Evolutionary conservation across 192 early-diverging fungal species (phyloP).

Genomic region (Entomortierella lignicola): DNA sequence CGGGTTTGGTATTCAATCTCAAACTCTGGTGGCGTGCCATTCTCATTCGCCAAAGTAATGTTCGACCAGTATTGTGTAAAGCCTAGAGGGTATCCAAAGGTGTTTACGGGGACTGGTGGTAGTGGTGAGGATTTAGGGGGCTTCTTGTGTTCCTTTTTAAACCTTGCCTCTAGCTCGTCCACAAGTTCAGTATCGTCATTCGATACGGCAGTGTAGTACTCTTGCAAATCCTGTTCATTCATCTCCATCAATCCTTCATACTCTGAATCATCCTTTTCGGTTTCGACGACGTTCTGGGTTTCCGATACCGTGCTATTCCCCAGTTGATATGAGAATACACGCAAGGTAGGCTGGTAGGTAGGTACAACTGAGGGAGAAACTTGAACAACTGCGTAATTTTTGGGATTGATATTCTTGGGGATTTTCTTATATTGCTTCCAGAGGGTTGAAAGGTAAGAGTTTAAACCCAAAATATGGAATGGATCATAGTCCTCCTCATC

Average conservation of each 20-base stretch:
- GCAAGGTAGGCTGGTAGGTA: slow-evolving; percentile 62
- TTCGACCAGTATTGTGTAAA: slow-evolving; percentile 60
- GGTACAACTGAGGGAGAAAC: slow-evolving; percentile 71
- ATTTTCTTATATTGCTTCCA: slow-evolving; percentile 45
- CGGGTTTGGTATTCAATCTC: slow-evolving; percentile 59
- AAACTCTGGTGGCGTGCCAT: slow-evolving; percentile 16
- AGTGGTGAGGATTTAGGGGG: background rate
- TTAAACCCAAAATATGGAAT: slow-evolving; percentile 1
- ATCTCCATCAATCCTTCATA: background rate
- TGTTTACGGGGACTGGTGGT: background rate
- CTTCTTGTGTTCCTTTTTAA: background rate
- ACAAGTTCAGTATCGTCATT: slow-evolving; percentile 3
- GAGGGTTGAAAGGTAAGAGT: slow-evolving; percentile 32
- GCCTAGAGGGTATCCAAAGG: slow-evolving; percentile 46
- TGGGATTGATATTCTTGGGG: slow-evolving; percentile 2
- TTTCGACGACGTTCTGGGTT: too few species aligned
- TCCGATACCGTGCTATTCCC: background rate
- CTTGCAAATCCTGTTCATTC: slow-evolving; percentile 15
- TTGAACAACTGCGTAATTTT: slow-evolving; percentile 42
- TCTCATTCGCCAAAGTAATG: slow-evolving; percentile 54
- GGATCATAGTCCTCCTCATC: slow-evolving; percentile 20
- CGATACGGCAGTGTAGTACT: background rate
- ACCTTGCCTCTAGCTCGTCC: background rate
- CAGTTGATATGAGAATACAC: slow-evolving; percentile 62
- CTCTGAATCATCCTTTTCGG: too few species aligned